Evolutionary conservation across 2,329 filamentous ascomycete genomes (phyloP).

Genomic region (Epicoccum sorghinum): DNA sequence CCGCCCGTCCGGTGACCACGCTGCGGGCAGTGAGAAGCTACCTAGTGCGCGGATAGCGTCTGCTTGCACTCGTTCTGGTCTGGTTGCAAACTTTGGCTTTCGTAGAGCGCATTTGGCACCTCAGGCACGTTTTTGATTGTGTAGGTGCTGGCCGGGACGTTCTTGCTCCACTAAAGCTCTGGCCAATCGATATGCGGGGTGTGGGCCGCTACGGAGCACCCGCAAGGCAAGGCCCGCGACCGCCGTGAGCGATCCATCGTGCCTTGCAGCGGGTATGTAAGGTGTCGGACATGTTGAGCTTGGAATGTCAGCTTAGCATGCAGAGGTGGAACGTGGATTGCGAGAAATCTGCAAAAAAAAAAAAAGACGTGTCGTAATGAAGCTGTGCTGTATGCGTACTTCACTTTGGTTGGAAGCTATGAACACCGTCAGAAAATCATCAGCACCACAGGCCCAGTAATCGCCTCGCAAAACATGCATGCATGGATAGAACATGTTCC

Average conservation of each 20-base stretch:
- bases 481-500: no score
- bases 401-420: no score
- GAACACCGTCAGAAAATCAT: no score
- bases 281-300: not conserved
- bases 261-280: constrained; percentile 10
- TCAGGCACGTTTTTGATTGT: not conserved
- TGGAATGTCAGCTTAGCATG: no score
- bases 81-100: not conserved
- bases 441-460: no score
- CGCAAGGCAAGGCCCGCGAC: constrained; percentile 1
- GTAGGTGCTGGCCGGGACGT: not conserved
- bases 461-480: no score
- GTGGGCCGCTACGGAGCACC: constrained; percentile 3
- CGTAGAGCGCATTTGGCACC: not conserved
- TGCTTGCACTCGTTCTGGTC: not conserved
- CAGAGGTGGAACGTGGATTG: no score
- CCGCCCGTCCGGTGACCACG: not conserved
- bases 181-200: constrained; percentile 9
- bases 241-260: not conserved
- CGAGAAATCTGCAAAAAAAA: no score
- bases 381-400: no score
- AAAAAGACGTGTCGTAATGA: no score
- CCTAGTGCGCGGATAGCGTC: not conserved
- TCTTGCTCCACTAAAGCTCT: constrained; percentile 1
- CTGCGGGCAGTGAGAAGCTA: not conserved